Percentiles rank a stretch among this genome's conserved stretches.
phyloP scores from a whole-genome alignment of 257 asterid genomes.

The Solanum arcanum region DNA sequence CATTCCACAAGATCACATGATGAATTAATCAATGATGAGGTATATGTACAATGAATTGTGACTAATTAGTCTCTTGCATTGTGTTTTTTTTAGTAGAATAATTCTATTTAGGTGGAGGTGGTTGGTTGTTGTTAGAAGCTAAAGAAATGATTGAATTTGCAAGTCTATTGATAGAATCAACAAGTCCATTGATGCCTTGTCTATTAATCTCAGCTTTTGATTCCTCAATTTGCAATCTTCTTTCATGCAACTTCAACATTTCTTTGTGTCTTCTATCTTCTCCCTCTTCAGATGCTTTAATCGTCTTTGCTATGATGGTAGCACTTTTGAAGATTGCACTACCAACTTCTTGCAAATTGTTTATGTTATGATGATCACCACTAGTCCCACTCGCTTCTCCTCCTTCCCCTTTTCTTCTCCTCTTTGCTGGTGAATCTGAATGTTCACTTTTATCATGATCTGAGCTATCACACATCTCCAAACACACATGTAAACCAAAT shows the following conservation, averaged over 20 bases:
- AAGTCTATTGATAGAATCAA: constrained; percentile 78
- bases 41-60: background rate
- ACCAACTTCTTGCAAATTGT: constrained; percentile 15
- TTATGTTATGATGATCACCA: background rate
- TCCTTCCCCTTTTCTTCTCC: constrained; percentile 34
- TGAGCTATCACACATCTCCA: constrained; percentile 8
- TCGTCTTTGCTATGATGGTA: constrained; percentile 55
- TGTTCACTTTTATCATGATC: constrained; percentile 41
- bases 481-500: background rate
- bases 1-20: background rate
- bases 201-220: constrained; percentile 67
- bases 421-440: constrained; percentile 55
- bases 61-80: background rate
- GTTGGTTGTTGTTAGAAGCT: constrained; percentile 28
- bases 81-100: background rate
- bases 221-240: constrained; percentile 65
- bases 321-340: constrained; percentile 62
- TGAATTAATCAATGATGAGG: background rate
- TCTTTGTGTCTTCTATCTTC: constrained; percentile 69
- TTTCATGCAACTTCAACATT: constrained; percentile 50
- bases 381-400: constrained; percentile 3
- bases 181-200: constrained; percentile 69
- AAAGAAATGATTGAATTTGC: constrained; percentile 70
- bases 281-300: constrained; percentile 59
- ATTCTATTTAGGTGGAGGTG: constrained; percentile 8